Conservation (phyloP, 148 eudicot genomes). For the Simmondsia chinensis region DNA sequence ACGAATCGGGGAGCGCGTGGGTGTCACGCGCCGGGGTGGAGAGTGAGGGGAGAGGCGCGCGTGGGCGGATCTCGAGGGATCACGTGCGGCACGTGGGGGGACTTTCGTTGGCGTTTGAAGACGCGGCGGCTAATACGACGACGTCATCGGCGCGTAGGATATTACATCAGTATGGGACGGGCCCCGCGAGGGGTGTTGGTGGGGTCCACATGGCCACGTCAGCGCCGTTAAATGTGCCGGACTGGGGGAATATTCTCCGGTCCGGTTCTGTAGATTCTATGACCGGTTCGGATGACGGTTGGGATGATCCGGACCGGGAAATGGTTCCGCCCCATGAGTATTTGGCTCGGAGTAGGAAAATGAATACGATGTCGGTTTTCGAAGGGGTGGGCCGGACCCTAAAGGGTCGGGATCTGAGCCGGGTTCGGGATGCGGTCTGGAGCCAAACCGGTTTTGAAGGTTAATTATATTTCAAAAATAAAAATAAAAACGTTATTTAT, state of each 20-base stretch:
- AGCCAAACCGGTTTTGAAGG: conserved; percentile 93
- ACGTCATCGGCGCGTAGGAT: conserved; percentile 36
- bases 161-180: conserved; percentile 45
- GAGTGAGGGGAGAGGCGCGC: conserved; percentile 14
- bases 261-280: conserved; percentile 67
- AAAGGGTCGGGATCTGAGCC: conserved; percentile 87
- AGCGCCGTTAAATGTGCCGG: conserved; percentile 89
- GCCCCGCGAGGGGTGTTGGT: conserved; percentile 15
- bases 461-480: conserved; percentile 13
- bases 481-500: too few relatives aligned
- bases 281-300: conserved; percentile 52
- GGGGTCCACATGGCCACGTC: conserved; percentile 58
- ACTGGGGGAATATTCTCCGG: conserved; percentile 81
- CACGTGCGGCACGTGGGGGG: conserved; percentile 40
- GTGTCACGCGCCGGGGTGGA: conserved; percentile 27
- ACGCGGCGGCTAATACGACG: conserved; percentile 17
- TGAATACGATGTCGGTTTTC: conserved; percentile 58
- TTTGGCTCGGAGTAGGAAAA: conserved; percentile 55
- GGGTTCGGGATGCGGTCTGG: conserved; percentile 91
- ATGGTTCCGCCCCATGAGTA: conserved; percentile 86
- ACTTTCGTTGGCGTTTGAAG: conserved; percentile 68
- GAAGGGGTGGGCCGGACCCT: conserved; percentile 95
- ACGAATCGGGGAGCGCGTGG: conserved; percentile 24
- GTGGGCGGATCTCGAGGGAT: background rate
- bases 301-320: conserved; percentile 34